A percentile compares a stretch with the other conserved stretches of the same genome.
Evolutionary conservation across 345 rosid genomes (phyloP).

Genomic region (Alliaria petiolata): DNA sequence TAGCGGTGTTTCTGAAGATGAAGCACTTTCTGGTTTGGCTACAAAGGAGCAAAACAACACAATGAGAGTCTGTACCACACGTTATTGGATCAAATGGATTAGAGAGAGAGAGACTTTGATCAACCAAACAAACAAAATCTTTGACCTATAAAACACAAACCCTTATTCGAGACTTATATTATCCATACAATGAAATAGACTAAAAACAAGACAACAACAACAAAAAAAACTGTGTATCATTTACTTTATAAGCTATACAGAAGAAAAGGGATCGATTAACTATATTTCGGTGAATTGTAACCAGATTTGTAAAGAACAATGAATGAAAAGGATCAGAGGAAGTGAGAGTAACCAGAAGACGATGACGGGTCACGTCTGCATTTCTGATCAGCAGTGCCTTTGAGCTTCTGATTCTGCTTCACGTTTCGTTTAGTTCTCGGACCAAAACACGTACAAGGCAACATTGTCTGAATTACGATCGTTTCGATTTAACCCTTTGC

Average conservation of each 20-base stretch:
- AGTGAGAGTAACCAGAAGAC: conserved; percentile 2
- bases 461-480: conserved; percentile 27
- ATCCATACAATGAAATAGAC: neutral
- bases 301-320: neutral
- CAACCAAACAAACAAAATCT: neutral
- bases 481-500: neutral
- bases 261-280: no score
- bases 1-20: conserved; percentile 4
- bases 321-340: neutral
- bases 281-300: no score
- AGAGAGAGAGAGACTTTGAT: neutral
- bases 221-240: neutral
- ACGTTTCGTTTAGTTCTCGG: neutral
- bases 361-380: neutral
- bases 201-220: no score
- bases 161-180: neutral
- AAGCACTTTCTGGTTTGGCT: conserved; percentile 1
- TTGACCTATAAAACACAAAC: neutral
- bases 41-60: neutral
- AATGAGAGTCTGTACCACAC: neutral
- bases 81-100: neutral
- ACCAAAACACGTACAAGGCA: conserved; percentile 53
- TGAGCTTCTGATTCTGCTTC: neutral
- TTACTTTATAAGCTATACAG: neutral
- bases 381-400: neutral